Base-by-base conservation (phyloP, 2,329 filamentous ascomycete species). In the Xylaria arbuscula region DNA sequence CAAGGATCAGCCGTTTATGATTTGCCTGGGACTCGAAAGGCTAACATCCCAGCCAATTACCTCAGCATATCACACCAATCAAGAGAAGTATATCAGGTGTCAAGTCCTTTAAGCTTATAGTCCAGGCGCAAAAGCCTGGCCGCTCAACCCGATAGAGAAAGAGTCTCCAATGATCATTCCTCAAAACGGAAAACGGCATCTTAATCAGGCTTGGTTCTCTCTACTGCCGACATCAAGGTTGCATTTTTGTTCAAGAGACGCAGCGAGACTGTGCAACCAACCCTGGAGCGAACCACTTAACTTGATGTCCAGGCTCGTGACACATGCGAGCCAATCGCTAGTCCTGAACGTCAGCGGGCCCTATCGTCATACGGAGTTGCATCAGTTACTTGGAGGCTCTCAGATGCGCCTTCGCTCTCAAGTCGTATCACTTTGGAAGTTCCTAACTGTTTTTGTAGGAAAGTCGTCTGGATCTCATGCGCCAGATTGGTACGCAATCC, bases 351-450 rank as follows among this genome's bases (percentile, higher is more conserved):
- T 53, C 55, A 68, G 68, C 65, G 61, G 64, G 62, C 48, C 65
- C 59, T 69, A 66, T 66, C 47, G 57, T 66, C 63, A 69, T 70
- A 69, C 57, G 54, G 62, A 69, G 67, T 67, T 69, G 50, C 69
- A 69, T 69, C 57, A 65, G 57, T 61, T 62, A 40, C 64, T 69
- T 60, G 64, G 69, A 69, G 69, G 67, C 69, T 71, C 69, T 67
- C 58, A 55, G 60, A 62, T 57, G 56, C 58, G 42, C 60, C 56
- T 59, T 40, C 42, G 40, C 40, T 34, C 28, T 53, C 60, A 66
- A 60, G 57, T 60, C 34, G 55, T 62, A 63, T 66, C 64, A 34
- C 40, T 38, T 58, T 63, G 15, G 38, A 66, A 19, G 40, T 57
- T 50, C 51, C 60, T 66, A 60, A 60, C 66, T 55, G 15, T 24